A percentile compares a stretch with the other conserved stretches of the same genome.
These are phyloP conservation scores for Moesziomyces globuligerus DNA, from an alignment of 1,284 basidiomycete genomes.

Conservation along the genomic window DNA sequence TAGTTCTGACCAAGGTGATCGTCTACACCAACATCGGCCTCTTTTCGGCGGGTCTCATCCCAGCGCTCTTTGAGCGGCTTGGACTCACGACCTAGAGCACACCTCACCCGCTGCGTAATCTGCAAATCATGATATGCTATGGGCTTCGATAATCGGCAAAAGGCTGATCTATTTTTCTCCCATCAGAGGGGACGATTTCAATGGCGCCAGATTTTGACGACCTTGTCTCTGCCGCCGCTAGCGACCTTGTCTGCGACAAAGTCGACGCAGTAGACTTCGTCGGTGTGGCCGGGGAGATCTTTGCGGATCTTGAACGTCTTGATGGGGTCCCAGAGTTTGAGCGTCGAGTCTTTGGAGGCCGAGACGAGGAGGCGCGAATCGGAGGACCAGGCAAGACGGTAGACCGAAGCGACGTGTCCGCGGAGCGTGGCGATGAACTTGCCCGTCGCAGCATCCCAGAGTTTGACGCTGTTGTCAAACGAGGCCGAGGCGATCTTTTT, in stretches of 20 bases:
- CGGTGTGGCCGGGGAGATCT: slow-evolving; percentile 93
- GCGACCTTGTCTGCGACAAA: slow-evolving; percentile 88
- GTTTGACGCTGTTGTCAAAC: slow-evolving; percentile 88
- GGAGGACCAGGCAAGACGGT: slow-evolving; percentile 92
- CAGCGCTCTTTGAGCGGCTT: slow-evolving; percentile 43
- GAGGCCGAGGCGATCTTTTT: slow-evolving; percentile 88
- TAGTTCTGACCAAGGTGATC: slow-evolving; percentile 83
- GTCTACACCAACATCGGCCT: slow-evolving; percentile 87
- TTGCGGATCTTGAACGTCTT: slow-evolving; percentile 79
- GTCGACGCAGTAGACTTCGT: slow-evolving; percentile 95
- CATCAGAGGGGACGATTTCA: slow-evolving; percentile 2
- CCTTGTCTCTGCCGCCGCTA: slow-evolving; percentile 81
- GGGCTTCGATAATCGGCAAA: too few relatives aligned
- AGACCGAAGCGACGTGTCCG: slow-evolving; percentile 94
- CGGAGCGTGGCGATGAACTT: slow-evolving; percentile 79
- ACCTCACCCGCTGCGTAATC: too few relatives aligned
- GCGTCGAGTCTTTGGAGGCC: slow-evolving; percentile 92
- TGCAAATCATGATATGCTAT: too few relatives aligned
- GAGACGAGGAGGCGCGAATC: slow-evolving; percentile 91
- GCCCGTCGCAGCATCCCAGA: slow-evolving; percentile 85
- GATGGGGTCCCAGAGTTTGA: slow-evolving; percentile 69
- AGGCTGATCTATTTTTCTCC: too few relatives aligned
- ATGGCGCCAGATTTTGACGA: slow-evolving; percentile 71
- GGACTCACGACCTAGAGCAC: slow-evolving; percentile 17
- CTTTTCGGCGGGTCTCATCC: slow-evolving; percentile 67